Evolutionary conservation across 2,329 filamentous ascomycete species (phyloP).

Genomic region (Huntiella bhutanensis): DNA sequence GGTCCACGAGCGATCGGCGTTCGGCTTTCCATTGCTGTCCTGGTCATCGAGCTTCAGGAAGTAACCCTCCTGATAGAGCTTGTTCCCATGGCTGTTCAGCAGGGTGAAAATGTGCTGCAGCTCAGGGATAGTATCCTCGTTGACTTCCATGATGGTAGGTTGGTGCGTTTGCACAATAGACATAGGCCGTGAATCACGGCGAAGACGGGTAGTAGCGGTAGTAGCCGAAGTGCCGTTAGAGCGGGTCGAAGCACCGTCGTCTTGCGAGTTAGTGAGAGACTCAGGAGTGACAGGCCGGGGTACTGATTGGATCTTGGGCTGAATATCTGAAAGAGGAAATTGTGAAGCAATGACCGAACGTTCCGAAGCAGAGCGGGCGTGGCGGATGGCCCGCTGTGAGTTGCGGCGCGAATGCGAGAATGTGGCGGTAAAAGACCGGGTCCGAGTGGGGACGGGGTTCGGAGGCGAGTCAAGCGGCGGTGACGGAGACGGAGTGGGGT

Average conservation of each 20-base stretch:
- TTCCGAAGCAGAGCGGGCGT: constrained; percentile 1
- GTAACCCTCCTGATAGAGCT: constrained; percentile 94
- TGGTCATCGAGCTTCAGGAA: constrained; percentile 93
- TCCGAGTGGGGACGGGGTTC: constrained; percentile 25
- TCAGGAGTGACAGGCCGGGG: constrained; percentile 8
- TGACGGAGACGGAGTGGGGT: constrained; percentile 26
- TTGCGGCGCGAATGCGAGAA: constrained; percentile 11
- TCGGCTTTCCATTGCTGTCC: constrained; percentile 72
- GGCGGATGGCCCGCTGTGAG: constrained; percentile 1
- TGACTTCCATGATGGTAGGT: constrained; percentile 69
- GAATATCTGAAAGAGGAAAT: constrained; percentile 1
- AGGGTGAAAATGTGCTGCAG: constrained; percentile 85
- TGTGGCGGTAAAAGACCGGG: constrained; percentile 14
- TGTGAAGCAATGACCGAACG: background rate
- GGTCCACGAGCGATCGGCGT: constrained; percentile 72
- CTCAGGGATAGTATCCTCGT: constrained; percentile 74
- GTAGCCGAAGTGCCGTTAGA: constrained; percentile 14
- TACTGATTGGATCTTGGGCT: constrained; percentile 4
- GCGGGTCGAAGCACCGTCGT: constrained; percentile 12
- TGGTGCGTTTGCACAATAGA: constrained; percentile 79
- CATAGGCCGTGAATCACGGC: constrained; percentile 47
- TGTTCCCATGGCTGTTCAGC: constrained; percentile 87
- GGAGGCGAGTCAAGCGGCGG: constrained; percentile 24
- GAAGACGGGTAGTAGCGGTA: constrained; percentile 20
- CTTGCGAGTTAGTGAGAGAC: constrained; percentile 1